A percentile compares a stretch with the other conserved stretches of the same genome.
Evolutionary conservation across 2,329 filamentous ascomycete genomes (phyloP).

Genomic region (Alternaria panax): DNA sequence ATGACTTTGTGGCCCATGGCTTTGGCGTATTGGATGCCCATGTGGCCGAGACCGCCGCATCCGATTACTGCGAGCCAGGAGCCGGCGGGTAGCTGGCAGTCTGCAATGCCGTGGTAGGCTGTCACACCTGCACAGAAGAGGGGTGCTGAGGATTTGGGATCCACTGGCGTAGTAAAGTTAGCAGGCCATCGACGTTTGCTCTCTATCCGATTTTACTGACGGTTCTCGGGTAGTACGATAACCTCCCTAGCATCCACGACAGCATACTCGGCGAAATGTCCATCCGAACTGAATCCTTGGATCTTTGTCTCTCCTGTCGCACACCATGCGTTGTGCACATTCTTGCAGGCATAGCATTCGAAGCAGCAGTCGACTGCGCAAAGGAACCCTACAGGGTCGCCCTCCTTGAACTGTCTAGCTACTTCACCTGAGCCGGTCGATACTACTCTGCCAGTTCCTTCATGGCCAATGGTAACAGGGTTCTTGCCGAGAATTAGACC

Average conservation of each 20-base stretch:
- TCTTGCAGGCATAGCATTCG: conserved; percentile 39
- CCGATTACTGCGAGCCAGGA: conserved; percentile 42
- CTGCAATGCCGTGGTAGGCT: conserved; percentile 40
- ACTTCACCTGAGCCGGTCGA: conserved; percentile 30
- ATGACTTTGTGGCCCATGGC: conserved; percentile 45
- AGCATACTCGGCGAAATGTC: conserved; percentile 44
- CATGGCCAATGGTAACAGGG: conserved; percentile 46
- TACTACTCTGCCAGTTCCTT: conserved; percentile 41
- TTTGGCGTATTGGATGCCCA: conserved; percentile 45
- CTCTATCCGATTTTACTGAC: conserved; percentile 18
- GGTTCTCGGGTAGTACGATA: conserved; percentile 38
- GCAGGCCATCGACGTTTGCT: neutral
- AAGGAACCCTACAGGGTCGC: conserved; percentile 45
- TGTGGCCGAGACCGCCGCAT: conserved; percentile 43
- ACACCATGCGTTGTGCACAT: conserved; percentile 41
- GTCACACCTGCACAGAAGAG: conserved; percentile 45
- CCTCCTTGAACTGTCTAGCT: conserved; percentile 39
- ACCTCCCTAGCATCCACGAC: conserved; percentile 39
- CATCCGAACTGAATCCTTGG: conserved; percentile 39
- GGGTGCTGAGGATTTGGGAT: conserved; percentile 35
- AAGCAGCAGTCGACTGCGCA: conserved; percentile 46
- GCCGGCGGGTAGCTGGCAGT: conserved; percentile 36
- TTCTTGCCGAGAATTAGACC: conserved; percentile 41
- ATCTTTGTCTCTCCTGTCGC: conserved; percentile 40
- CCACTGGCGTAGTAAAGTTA: conserved; percentile 24